Percentiles rank a stretch among this genome's conserved stretches.
These are phyloP conservation scores for Tillandsia fasciculata DNA, from an alignment of 176 grass and related monocot species.

Conservation along the genomic window DNA sequence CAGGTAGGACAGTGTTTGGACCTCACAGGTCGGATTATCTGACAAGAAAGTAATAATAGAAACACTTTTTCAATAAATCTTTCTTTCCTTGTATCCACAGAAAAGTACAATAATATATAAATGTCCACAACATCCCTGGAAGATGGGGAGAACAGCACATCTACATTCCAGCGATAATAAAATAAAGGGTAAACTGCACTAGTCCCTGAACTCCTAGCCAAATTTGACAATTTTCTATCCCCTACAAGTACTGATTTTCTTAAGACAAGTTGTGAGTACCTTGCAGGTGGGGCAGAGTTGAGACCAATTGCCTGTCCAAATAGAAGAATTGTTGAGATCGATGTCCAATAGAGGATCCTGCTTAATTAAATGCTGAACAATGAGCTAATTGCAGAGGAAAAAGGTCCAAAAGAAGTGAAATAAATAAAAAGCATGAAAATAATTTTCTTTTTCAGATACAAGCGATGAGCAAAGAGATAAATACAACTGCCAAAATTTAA, in stretches of 20 bases:
- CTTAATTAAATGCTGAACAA: conserved; percentile 20
- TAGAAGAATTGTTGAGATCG: conserved; percentile 58
- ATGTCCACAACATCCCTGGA: background rate
- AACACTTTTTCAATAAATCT: background rate
- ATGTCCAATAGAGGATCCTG: conserved; percentile 84
- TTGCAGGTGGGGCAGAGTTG: conserved; percentile 93
- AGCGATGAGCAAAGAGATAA: background rate
- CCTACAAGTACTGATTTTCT: background rate
- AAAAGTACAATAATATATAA: background rate
- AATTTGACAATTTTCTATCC: background rate
- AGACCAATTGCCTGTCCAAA: conserved; percentile 91
- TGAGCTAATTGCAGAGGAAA: conserved; percentile 11
- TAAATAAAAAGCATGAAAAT: background rate
- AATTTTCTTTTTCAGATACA: background rate
- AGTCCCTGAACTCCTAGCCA: background rate
- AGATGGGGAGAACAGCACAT: background rate
- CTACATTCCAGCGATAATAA: too few species aligned
- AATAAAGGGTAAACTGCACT: background rate
- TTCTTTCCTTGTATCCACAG: background rate
- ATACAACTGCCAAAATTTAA: background rate
- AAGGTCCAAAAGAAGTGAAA: conserved; percentile 4
- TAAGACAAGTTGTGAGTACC: conserved; percentile 30
- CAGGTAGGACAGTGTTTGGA: conserved; percentile 95
- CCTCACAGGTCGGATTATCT: conserved; percentile 94
- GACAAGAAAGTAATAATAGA: conserved; percentile 21